A percentile compares a stretch with the other conserved stretches of the same genome.
Conservation (phyloP, 257 asterid genomes). For the Penstemon newberryi region DNA sequence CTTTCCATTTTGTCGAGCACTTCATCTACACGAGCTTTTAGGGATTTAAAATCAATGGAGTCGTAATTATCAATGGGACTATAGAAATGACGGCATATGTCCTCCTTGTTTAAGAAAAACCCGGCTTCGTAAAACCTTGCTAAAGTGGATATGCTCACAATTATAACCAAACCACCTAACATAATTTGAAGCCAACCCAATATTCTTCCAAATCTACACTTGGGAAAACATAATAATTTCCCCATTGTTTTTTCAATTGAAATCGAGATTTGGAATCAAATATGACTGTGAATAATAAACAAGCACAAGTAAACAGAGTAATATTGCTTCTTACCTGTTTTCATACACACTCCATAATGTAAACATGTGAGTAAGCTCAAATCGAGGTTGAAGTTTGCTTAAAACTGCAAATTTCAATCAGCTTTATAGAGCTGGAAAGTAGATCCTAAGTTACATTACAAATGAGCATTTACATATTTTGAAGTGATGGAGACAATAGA, state of each 20-base stretch:
- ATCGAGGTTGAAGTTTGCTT: slow-evolving; percentile 25
- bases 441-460: neutral
- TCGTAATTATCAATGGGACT: slow-evolving; percentile 34
- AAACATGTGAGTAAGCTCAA: neutral
- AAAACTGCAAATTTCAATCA: slow-evolving; percentile 15
- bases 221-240: slow-evolving; percentile 46
- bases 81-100: slow-evolving; percentile 63
- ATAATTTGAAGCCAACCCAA: slow-evolving; percentile 69
- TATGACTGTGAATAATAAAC: neutral
- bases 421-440: slow-evolving; percentile 38
- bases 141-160: slow-evolving; percentile 68
- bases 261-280: neutral
- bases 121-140: slow-evolving; percentile 66
- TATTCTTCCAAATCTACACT: slow-evolving; percentile 52
- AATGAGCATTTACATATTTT: neutral
- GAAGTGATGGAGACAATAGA: neutral
- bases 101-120: slow-evolving; percentile 64
- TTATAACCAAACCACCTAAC: slow-evolving; percentile 66
- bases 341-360: neutral
- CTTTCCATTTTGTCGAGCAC: slow-evolving; percentile 62
- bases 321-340: neutral
- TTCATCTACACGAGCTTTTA: slow-evolving; percentile 57
- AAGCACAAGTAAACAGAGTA: neutral
- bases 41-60: slow-evolving; percentile 41
- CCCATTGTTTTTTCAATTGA: slow-evolving; percentile 33